Evolutionary conservation across 1,139 yeast species (phyloP), one percentile per base, ranked within the genome.

Genomic region (Kodamaea sp.): DNA sequence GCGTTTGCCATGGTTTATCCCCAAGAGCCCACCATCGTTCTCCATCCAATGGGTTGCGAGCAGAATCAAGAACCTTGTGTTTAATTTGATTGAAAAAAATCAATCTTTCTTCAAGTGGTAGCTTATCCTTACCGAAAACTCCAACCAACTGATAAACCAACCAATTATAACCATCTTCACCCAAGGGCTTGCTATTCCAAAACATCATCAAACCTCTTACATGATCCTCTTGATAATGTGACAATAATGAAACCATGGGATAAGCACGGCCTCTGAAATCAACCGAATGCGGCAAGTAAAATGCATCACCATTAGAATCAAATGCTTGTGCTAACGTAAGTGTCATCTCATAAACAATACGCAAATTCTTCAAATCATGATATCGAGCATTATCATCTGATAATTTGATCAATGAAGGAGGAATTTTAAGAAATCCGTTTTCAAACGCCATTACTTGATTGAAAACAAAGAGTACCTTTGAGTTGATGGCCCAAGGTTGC

Each of bases 241-340:
- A 57, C 31, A 71, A 47, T 9, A 56, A 37, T 1, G 74, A 67
- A 0, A 59, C 67, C 54, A 60, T 53, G 0, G 76, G 70, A 45
- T 71, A 71, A 2, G 65, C 64, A 26, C 77, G 48, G 5, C 76
- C 75, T 38, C 77, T 52, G 39, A 70, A 70, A 45, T 71, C 77
- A 28, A 67, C 48, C 9, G 54, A 48, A 43, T 70, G 73, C 3
- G 75, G 74, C 29, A 66, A 55, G 45, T 58, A 71, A n/a, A 71
- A 44, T 25, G 61, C 50, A 31, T 67, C 72, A 6, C 73, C 74
- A 45, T 62, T 63, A 12, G 45, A 44, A 9, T 53, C 57, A 34
- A 58, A 60, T 0, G 67, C 55, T 15, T 57, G 55, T 3, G 66
- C 64, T 5, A 65, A 40, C 27, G 40, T 29, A n/a, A 43, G 47